A percentile compares a stretch with the other conserved stretches of the same genome.
Evolutionary conservation across 495 filamentous ascomycete species (phyloP).

Genomic region (Pseudoneurospora amorphoporcata): DNA sequence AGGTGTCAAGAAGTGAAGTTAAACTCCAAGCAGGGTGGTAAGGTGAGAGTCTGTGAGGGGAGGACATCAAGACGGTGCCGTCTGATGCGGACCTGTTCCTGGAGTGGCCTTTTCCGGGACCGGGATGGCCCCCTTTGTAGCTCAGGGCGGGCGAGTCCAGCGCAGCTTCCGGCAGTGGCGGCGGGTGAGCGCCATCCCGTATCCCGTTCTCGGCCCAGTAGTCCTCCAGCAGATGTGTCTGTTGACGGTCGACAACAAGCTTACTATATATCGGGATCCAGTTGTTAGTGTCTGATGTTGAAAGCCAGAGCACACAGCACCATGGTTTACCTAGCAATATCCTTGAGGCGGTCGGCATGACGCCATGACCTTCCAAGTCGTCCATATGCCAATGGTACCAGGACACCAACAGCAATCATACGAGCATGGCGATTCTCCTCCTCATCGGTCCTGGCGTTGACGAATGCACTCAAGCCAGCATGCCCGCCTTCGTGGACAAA

Average conservation of each 20-base stretch:
- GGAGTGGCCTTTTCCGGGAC: constrained; percentile 30
- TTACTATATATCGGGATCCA: constrained; percentile 21
- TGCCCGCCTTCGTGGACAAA: constrained; percentile 72
- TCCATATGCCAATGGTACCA: constrained; percentile 80
- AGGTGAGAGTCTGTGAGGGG: constrained; percentile 61
- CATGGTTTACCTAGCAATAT: constrained; percentile 53
- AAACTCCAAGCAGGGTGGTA: constrained; percentile 83
- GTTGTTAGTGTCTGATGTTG: constrained; percentile 22
- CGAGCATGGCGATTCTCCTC: constrained; percentile 73
- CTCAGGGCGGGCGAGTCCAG: constrained; percentile 39
- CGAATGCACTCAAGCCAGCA: constrained; percentile 87
- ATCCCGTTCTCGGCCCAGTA: constrained; percentile 67
- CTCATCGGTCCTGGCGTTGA: constrained; percentile 68
- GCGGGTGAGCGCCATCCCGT: constrained; percentile 34
- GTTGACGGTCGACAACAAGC: constrained; percentile 42
- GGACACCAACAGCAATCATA: constrained; percentile 82
- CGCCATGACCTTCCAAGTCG: constrained; percentile 83
- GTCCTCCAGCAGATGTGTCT: constrained; percentile 54
- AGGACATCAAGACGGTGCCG: constrained; percentile 49
- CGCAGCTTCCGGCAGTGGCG: constrained; percentile 44
- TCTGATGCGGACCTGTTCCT: constrained; percentile 52
- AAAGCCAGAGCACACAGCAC: not conserved
- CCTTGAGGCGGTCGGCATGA: constrained; percentile 67
- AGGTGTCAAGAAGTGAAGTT: constrained; percentile 60
- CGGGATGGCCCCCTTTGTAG: constrained; percentile 19